phyloP scores from a whole-genome alignment of 306 rosid species.

The Cucurbita maxima region DNA sequence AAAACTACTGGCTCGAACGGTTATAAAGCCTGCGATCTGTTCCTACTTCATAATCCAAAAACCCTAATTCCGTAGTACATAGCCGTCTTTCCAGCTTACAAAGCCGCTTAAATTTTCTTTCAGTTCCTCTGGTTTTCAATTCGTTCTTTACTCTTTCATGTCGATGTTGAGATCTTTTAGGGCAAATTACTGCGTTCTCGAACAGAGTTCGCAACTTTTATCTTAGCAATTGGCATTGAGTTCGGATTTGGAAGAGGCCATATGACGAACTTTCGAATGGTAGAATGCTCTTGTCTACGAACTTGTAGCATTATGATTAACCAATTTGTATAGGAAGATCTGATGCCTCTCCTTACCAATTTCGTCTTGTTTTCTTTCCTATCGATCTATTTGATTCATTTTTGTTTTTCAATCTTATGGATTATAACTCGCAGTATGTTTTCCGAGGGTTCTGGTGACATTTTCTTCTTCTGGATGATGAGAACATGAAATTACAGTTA shows the following conservation, averaged over 20 bases:
- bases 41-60: background rate
- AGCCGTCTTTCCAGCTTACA: background rate
- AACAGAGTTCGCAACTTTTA: too few species aligned
- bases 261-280: slow-evolving; percentile 20
- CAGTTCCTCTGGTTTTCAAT: background rate
- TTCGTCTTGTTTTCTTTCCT: background rate
- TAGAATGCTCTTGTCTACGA: slow-evolving; percentile 15
- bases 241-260: slow-evolving; percentile 3
- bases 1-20: background rate
- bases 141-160: background rate
- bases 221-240: background rate
- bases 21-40: background rate
- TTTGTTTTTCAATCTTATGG: background rate
- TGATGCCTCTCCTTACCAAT: slow-evolving; percentile 20
- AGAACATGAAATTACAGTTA: slow-evolving; percentile 2
- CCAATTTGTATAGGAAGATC: slow-evolving; percentile 39
- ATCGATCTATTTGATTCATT: background rate
- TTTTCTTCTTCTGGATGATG: background rate
- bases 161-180: background rate
- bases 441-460: background rate
- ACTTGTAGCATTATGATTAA: slow-evolving; percentile 23
- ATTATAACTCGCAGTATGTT: too few species aligned
- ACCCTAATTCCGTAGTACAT: background rate
- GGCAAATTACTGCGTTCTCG: background rate
- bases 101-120: background rate